Evolutionary conservation across 179 eudicot species (phyloP), one percentile per base, ranked within the genome.

Genomic region (Nepenthes alata): DNA sequence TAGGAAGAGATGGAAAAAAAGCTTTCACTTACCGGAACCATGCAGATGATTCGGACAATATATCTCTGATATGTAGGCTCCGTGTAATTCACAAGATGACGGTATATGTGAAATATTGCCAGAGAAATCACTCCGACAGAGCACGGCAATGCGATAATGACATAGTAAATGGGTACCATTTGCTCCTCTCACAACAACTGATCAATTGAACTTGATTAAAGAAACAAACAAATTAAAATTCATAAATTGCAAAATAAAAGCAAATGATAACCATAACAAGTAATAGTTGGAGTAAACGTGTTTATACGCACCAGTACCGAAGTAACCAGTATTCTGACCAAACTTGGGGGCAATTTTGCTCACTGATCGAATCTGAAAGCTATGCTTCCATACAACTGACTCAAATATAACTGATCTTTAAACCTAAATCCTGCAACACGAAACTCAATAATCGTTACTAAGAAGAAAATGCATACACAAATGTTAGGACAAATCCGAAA

Each of bases 41-140:
- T 93, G 66, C 89, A 93, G 73, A 93, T 77, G 71, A 93, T 89
- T n/a, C 98, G 86, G 70, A 89, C 98, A 51, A 93, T 89, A 71
- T 81, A 93, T 80, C 98, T 77, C 80, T 93, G 98, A 65, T 80
- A 93, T 8, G 85, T 85, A 41, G 98, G 98, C 68, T 93, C 98
- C 0, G 97, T 93, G 69, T 93, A 93, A 77, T 93, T 93, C 84
- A 72, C 51, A 5, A 93, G 82, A 75, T 93, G 98, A 55, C 88
- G 72, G 74, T 89, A 83, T 63, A 93, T 93, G 66, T 93, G 98
- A 63, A 75, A 47, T 53, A 85, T 68, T 2, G 97, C 98, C 72
- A 93, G 60, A 54, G 77, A 79, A 67, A 89, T 83, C 7, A 96
- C 96, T 67, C 93, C 98, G 0, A 72, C 50, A 4, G 98, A 86